Conservation (phyloP, 306 rosid species). For the Bauhinia variegata region DNA sequence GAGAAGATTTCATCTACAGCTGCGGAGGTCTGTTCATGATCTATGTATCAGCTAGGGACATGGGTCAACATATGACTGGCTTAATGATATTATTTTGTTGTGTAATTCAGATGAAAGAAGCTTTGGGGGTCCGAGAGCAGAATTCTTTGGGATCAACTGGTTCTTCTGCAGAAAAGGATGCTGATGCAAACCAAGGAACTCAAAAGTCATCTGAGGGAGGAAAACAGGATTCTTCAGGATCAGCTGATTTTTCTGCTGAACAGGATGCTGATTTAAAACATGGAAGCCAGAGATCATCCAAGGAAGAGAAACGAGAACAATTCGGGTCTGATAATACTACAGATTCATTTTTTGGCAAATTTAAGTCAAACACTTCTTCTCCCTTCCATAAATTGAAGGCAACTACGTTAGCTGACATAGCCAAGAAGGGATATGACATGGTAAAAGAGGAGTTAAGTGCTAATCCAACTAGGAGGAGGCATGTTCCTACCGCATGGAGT, state of each 20-base stretch:
- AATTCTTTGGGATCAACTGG: conserved; percentile 57
- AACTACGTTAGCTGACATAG: conserved; percentile 61
- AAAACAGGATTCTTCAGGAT: conserved; percentile 62
- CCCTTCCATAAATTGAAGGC: conserved; percentile 71
- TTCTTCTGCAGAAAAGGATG: conserved; percentile 52
- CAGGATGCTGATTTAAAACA: conserved; percentile 53
- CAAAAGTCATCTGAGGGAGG: conserved; percentile 54
- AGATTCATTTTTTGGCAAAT: conserved; percentile 71
- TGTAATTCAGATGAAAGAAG: conserved; percentile 71
- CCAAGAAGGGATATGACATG: conserved; percentile 81
- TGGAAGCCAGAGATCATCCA: conserved; percentile 44
- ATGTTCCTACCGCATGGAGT: conserved; percentile 49
- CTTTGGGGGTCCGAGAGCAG: conserved; percentile 67
- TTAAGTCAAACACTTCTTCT: conserved; percentile 69
- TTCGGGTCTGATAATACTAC: conserved; percentile 48
- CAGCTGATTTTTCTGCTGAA: conserved; percentile 54
- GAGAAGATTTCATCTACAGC: conserved; percentile 85
- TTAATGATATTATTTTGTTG: conserved; percentile 25
- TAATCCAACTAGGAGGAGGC: conserved; percentile 62
- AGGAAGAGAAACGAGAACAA: conserved; percentile 54
- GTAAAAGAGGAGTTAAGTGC: conserved; percentile 81
- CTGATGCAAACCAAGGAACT: conserved; percentile 51
- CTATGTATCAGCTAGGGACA: conserved; percentile 21
- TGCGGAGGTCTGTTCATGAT: conserved; percentile 68
- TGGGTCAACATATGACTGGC: conserved; percentile 5